Evolutionary conservation across 495 filamentous ascomycete species (phyloP).

Genomic region (Aspergillus heteromorphus): DNA sequence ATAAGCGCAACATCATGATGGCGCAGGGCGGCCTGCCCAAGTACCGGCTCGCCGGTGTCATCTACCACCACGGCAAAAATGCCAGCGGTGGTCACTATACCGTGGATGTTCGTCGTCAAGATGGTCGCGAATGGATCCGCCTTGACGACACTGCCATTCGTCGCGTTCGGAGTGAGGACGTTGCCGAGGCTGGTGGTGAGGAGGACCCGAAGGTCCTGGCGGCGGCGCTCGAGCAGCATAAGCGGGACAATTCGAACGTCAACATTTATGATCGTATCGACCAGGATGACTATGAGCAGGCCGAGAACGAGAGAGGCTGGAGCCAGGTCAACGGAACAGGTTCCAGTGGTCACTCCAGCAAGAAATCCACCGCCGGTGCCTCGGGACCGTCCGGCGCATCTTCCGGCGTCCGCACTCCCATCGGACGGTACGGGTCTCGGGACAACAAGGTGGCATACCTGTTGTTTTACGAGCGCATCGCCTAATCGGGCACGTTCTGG

Average conservation of each 20-base stretch:
- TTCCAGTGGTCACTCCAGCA: constrained; percentile 41
- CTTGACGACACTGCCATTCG: constrained; percentile 90
- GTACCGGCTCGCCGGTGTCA: constrained; percentile 83
- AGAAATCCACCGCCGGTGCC: constrained; percentile 62
- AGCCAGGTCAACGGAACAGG: constrained; percentile 68
- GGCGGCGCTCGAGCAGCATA: constrained; percentile 59
- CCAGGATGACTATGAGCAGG: constrained; percentile 54
- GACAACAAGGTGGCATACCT: constrained; percentile 97
- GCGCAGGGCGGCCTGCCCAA: constrained; percentile 63
- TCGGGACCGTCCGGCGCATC: constrained; percentile 41
- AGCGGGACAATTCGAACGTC: constrained; percentile 49
- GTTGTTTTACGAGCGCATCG: constrained; percentile 84
- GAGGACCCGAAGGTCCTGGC: constrained; percentile 68
- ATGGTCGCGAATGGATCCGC: constrained; percentile 90
- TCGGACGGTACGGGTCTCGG: constrained; percentile 64
- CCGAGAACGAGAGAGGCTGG: constrained; percentile 67
- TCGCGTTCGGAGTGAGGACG: constrained; percentile 81
- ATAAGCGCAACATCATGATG: constrained; percentile 59
- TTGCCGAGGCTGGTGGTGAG: constrained; percentile 78
- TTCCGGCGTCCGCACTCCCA: constrained; percentile 56
- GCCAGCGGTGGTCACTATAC: constrained; percentile 95
- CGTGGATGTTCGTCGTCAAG: constrained; percentile 89
- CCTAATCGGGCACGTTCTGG: constrained; percentile 15
- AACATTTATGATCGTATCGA: constrained; percentile 71
- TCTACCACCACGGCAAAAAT: constrained; percentile 96